phyloP scores from a whole-genome alignment of 2,329 filamentous ascomycete genomes.

The Apiospora rasikravindrae region DNA sequence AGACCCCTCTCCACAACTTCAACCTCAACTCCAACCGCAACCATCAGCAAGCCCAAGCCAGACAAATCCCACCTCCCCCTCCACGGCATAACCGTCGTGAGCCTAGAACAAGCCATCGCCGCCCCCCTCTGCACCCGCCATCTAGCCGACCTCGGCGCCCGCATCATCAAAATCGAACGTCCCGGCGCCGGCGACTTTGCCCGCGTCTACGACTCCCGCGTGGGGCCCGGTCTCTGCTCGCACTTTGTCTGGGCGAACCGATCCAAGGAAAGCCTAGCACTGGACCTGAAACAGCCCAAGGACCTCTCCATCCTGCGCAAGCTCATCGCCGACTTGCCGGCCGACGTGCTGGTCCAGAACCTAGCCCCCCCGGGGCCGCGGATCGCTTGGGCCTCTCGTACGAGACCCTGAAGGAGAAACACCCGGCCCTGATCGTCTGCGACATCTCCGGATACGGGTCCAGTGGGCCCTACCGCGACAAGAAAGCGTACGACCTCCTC shows the following conservation, averaged over 20 bases:
- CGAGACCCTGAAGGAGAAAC: conserved; percentile 45
- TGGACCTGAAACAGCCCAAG: conserved; percentile 51
- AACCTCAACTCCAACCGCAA: neutral
- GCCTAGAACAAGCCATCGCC: conserved; percentile 59
- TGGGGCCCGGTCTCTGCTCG: conserved; percentile 51
- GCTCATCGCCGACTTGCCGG: conserved; percentile 42
- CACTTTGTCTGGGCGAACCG: conserved; percentile 63
- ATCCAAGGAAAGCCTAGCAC: conserved; percentile 57
- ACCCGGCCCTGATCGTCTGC: conserved; percentile 56
- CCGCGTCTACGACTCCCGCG: conserved; percentile 54
- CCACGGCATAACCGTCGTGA: conserved; percentile 55
- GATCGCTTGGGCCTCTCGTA: conserved; percentile 54
- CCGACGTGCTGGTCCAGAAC: conserved; percentile 60
- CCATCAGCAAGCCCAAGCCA: neutral
- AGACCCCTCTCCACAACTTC: neutral
- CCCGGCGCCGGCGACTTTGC: conserved; percentile 59
- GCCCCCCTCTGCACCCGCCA: conserved; percentile 61
- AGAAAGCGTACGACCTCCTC: conserved; percentile 61
- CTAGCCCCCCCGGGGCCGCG: conserved; percentile 55
- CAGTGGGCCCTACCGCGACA: conserved; percentile 56
- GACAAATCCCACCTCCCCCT: conserved; percentile 35
- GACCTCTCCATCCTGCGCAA: conserved; percentile 50
- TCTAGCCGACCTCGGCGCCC: conserved; percentile 57
- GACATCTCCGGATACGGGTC: conserved; percentile 60
- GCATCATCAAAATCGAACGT: conserved; percentile 61